A percentile compares a stretch with the other conserved stretches of the same genome.
These are phyloP conservation scores for Alternaria arbusti DNA, from an alignment of 2,329 filamentous ascomycete species.

Conservation along the genomic window DNA sequence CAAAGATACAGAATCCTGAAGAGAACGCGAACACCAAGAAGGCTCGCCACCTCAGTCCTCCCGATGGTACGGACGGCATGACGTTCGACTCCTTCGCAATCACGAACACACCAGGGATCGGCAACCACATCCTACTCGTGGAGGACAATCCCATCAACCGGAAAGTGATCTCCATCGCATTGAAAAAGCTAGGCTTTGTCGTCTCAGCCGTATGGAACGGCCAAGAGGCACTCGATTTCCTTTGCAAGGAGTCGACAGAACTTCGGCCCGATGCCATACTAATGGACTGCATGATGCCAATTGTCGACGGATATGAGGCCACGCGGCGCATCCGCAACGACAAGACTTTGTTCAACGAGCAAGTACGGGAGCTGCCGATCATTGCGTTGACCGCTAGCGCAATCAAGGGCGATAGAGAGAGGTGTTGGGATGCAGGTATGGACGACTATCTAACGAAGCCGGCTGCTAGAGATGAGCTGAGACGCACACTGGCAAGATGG, in stretches of 20 bases:
- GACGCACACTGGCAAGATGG: constrained; percentile 5
- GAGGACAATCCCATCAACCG: constrained; percentile 48
- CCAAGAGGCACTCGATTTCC: constrained; percentile 28
- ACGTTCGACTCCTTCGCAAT: neutral
- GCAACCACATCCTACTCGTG: constrained; percentile 5
- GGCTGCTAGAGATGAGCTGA: constrained; percentile 1
- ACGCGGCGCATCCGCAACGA: constrained; percentile 54
- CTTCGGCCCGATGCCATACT: constrained; percentile 2
- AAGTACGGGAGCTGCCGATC: constrained; percentile 68
- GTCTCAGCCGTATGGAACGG: constrained; percentile 32
- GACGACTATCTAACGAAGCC: constrained; percentile 12
- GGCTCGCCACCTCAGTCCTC: neutral
- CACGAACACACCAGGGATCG: too few species aligned
- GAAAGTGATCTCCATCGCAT: constrained; percentile 32
- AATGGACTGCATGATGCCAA: constrained; percentile 44
- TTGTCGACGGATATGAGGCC: constrained; percentile 38
- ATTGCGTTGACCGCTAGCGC: constrained; percentile 78
- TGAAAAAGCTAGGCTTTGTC: constrained; percentile 23
- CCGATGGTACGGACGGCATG: neutral
- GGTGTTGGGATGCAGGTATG: constrained; percentile 6
- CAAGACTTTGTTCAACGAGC: constrained; percentile 52
- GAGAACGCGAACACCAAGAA: neutral
- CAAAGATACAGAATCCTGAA: neutral
- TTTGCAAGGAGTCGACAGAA: constrained; percentile 16
- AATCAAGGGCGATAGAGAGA: constrained; percentile 10